A percentile compares a stretch with the other conserved stretches of the same genome.
phyloP scores from a whole-genome alignment of 495 filamentous ascomycete species.

The Parmelia sp. region DNA sequence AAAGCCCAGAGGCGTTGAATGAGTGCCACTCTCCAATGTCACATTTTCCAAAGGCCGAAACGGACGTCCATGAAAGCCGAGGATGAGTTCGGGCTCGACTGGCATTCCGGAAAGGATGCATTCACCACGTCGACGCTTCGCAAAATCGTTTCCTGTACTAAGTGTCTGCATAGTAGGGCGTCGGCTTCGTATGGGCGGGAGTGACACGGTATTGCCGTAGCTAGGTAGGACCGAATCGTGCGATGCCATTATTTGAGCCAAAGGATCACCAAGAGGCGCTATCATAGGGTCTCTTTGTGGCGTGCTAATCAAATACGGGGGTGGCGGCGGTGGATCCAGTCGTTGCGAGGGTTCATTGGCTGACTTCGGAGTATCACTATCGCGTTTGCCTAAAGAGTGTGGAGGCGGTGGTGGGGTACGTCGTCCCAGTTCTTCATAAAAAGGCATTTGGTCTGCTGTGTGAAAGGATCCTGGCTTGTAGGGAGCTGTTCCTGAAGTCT shows the following conservation, averaged over 20 bases:
- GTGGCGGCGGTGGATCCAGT: neutral
- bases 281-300: neutral
- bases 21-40: neutral
- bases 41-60: neutral
- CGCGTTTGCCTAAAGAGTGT: neutral
- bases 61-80: neutral
- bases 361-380: neutral
- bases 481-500: neutral
- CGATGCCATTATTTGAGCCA: neutral
- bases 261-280: neutral
- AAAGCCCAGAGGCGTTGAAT: neutral
- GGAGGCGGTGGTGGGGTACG: neutral
- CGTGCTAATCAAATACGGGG: neutral
- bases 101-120: neutral
- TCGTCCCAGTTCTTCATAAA: neutral
- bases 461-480: neutral
- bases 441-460: neutral
- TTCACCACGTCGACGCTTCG: too few relatives aligned
- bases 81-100: neutral
- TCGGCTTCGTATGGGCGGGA: neutral
- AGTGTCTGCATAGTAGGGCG: neutral
- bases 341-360: neutral
- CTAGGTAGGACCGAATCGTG: neutral
- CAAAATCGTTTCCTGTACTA: neutral
- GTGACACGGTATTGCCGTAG: neutral